Base-by-base conservation (phyloP, 2,329 filamentous ascomycete species). In the Penicillium sp. region DNA sequence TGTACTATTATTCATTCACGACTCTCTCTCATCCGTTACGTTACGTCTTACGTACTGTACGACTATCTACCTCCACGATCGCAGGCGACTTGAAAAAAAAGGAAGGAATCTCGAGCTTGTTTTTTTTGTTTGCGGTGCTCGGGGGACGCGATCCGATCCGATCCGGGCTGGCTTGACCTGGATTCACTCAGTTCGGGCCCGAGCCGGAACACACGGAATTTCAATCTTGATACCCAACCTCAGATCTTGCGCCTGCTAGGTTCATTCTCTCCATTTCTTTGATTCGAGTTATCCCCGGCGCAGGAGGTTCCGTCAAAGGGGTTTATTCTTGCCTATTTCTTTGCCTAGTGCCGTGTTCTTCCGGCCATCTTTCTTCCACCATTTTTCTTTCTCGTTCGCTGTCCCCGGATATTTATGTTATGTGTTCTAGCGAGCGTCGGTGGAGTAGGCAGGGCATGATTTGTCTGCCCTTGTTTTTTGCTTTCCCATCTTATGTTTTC, bases 1-100 rank as follows among this genome's bases (percentile, higher is more conserved):
- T 70, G 67, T 69, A 69, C 57, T 63, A 64, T 66, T 68, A 69
- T 64, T 43, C 43, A 49, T 46, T 58, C 43, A 63, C 56, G 58
- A 57, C 48, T 23, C 25, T 43, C 44, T 41, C 51, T 49, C 52
- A 55, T 56, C 53, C 47, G 20, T 51, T 23, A 29, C 44, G 29
- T 29, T 61, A 61, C 60, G 56, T 62, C 56, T 60, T 47, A 63
- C 64, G 64, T 67, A 59, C 55, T 69, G 62, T 66, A 67, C 60
- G 62, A 67, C 55, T 59, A 59, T 58, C 37, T 55, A 40, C 49
- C 29, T 56, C 33, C 55, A 49, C 46, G 51, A 55, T 53, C 37
- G 44, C 54, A 42, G 54, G 48, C 51, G 47, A 56, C 46, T 23
- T 53, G 29, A 51, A 60, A 56, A 57, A 33, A 35, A 29, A n/a